phyloP scores from a whole-genome alignment of 2,329 filamentous ascomycete species.

The Aureobasidium sp. region DNA sequence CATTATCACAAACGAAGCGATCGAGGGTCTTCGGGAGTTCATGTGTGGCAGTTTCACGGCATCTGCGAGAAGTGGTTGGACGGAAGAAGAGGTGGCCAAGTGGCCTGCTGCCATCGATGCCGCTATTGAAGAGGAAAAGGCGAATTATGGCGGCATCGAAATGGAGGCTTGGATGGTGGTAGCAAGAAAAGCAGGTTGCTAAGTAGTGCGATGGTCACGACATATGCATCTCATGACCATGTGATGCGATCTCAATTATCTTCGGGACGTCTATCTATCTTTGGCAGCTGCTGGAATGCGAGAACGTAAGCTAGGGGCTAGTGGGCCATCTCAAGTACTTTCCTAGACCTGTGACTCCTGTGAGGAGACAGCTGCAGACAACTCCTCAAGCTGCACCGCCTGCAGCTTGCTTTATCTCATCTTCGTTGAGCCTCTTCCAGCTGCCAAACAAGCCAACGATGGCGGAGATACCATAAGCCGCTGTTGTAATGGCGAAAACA shows the following conservation, averaged over 20 bases:
- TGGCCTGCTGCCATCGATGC: not conserved
- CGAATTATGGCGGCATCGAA: not conserved
- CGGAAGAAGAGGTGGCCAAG: not conserved
- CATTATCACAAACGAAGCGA: not conserved
- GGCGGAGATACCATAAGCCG: constrained; percentile 20
- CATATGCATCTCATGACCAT: not conserved
- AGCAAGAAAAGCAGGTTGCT: not conserved
- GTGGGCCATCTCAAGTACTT: no score
- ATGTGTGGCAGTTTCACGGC: not conserved
- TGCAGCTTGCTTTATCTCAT: not conserved
- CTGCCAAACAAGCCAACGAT: constrained; percentile 2
- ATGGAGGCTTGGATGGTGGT: not conserved
- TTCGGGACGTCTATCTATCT: no score
- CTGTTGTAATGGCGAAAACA: constrained; percentile 15
- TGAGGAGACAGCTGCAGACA: no score
- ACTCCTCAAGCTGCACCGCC: not conserved
- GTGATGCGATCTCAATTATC: not conserved
- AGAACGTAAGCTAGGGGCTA: no score
- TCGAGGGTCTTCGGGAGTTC: not conserved
- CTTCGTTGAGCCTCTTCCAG: constrained; percentile 13
- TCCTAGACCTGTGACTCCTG: no score
- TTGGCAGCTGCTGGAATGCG: no score
- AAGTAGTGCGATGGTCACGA: not conserved
- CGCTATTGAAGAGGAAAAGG: not conserved
- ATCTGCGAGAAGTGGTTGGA: not conserved